Conservation (phyloP, 2,329 filamentous ascomycete species). For the Ophiostoma piceae region DNA sequence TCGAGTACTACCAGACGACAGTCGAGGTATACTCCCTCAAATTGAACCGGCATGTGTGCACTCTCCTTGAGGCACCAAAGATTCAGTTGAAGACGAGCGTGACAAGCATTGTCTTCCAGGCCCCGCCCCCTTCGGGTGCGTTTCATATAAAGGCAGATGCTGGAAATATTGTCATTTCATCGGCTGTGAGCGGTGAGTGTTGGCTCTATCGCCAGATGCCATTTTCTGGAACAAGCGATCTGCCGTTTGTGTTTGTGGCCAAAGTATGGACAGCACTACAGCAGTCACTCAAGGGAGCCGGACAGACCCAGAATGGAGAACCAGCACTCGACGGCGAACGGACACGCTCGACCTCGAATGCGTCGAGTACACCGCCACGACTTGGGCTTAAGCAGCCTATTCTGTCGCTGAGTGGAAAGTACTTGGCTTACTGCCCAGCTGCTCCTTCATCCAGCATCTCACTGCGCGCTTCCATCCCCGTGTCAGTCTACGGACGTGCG, state of each 20-base stretch:
- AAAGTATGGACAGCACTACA: constrained; percentile 92
- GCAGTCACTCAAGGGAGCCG: constrained; percentile 45
- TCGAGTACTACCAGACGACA: constrained; percentile 72
- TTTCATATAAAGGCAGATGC: constrained; percentile 68
- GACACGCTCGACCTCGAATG: constrained; percentile 27
- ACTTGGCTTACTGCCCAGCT: constrained; percentile 72
- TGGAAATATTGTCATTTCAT: constrained; percentile 67
- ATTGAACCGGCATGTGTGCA: constrained; percentile 64
- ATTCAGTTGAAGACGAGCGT: constrained; percentile 54
- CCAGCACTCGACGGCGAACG: constrained; percentile 38
- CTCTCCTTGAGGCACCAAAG: constrained; percentile 66
- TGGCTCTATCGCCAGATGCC: constrained; percentile 63
- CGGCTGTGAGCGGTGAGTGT: constrained; percentile 78
- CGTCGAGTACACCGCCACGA: constrained; percentile 38
- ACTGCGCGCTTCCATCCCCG: constrained; percentile 59
- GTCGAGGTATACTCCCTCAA: constrained; percentile 84
- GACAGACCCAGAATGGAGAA: constrained; percentile 34
- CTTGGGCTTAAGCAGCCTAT: constrained; percentile 56
- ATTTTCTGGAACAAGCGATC: constrained; percentile 39
- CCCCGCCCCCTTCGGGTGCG: constrained; percentile 65
- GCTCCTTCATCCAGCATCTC: constrained; percentile 65
- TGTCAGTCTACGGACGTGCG: constrained; percentile 50
- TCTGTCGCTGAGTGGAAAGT: constrained; percentile 63
- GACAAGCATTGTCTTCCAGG: constrained; percentile 59
- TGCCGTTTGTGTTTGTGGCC: constrained; percentile 62